These are phyloP conservation scores for Trichophaea hybrida DNA, from an alignment of 2,329 filamentous ascomycete species.

Conservation along the genomic window DNA sequence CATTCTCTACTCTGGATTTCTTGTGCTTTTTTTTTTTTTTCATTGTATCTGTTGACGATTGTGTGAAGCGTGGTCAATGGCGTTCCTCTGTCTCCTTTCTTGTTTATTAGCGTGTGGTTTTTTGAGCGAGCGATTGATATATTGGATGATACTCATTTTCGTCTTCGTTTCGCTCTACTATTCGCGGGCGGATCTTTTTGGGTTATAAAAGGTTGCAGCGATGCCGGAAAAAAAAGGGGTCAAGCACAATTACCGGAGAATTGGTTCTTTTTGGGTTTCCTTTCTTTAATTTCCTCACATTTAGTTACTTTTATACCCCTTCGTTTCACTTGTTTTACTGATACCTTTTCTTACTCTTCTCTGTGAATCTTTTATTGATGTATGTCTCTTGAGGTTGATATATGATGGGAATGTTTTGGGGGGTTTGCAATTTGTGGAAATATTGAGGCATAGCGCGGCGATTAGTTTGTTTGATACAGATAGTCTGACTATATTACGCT, in stretches of 20 bases:
- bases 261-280: constrained; percentile 21
- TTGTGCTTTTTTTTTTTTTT: constrained; percentile 1
- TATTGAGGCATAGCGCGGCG: background rate
- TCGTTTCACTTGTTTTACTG: constrained; percentile 2
- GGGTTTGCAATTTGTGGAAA: background rate
- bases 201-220: constrained; percentile 23
- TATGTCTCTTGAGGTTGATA: background rate
- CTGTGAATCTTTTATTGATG: background rate
- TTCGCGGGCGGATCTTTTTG: constrained; percentile 21
- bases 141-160: constrained; percentile 7
- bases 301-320: constrained; percentile 8
- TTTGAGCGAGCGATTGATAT: background rate
- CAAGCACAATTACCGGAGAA: constrained; percentile 21
- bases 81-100: background rate
- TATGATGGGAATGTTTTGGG: background rate
- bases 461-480: background rate
- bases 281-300: constrained; percentile 2
- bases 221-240: constrained; percentile 22
- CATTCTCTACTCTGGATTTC: background rate
- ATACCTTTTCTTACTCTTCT: background rate
- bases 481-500: background rate
- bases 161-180: constrained; percentile 21
- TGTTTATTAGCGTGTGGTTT: background rate
- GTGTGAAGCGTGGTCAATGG: background rate
- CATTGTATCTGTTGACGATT: constrained; percentile 2